Base-by-base conservation (phyloP, 371 early-diverging fungal species). In the Choanephora cucurbitarum region DNA sequence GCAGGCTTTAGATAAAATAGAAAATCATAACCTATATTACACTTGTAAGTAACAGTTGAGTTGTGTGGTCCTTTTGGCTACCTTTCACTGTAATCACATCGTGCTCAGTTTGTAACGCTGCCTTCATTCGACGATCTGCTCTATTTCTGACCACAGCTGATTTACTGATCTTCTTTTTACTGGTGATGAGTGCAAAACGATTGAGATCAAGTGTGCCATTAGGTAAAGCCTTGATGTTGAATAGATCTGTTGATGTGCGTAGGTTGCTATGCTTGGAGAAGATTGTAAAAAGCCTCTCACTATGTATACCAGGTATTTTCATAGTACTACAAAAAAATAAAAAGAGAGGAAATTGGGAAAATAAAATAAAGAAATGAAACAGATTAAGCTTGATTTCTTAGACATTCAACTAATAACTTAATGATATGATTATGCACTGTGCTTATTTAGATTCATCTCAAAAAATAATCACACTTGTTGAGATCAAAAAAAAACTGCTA, bases 11-110 rank as follows among this genome's bases (percentile, higher is more conserved):
- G 44, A 49, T 24, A 62, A 15, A 62, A 56, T 3, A 67, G 0
- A 34, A 58, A 59, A 48, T 67, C 67, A 49, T 67, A 58, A 0
- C 67, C 67, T 64, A 28, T n/a, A n/a, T n/a, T n/a, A n/a, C n/a
- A n/a, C n/a, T n/a, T n/a, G n/a, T n/a, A n/a, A n/a, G n/a, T n/a
- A n/a, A n/a, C n/a, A n/a, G n/a, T n/a, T n/a, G n/a, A n/a, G n/a
- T n/a, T n/a, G n/a, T n/a, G n/a, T n/a, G n/a, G n/a, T n/a, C n/a
- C n/a, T n/a, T n/a, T 18, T 23, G 15, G 1, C n/a, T 13, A 52
- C 52, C 49, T 49, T 53, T 46, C 14, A 44, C 24, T 21, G 57
- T 60, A 24, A 49, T 39, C 1, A 44, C 22, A 22, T 60, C 49
- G 41, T 54, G 58, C 1, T 55, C 37, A 23, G 44, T 28, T 43